Conservation (phyloP, 257 asterid species). For the Solanum medicagineum region DNA sequence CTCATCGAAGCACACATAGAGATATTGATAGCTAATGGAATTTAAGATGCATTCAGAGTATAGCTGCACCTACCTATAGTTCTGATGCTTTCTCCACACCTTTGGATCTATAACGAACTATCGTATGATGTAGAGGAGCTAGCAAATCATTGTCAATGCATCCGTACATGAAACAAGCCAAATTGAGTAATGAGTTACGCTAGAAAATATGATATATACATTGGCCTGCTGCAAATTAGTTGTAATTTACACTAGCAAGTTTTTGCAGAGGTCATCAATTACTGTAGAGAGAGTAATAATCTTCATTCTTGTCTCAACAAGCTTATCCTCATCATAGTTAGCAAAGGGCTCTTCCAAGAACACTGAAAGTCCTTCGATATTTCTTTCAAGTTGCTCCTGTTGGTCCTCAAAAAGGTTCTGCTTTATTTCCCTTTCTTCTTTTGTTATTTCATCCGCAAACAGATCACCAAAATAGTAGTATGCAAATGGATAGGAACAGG, state of each 20-base stretch:
- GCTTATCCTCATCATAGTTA: not conserved
- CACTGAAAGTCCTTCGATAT: slow-evolving; percentile 38
- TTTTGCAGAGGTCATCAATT: slow-evolving; percentile 24
- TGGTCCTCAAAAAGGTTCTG: slow-evolving; percentile 54
- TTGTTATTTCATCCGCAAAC: slow-evolving; percentile 18
- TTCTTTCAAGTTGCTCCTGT: slow-evolving; percentile 47
- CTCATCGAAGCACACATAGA: accelerated
- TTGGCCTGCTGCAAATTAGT: not conserved
- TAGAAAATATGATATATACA: not conserved
- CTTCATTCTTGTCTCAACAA: slow-evolving; percentile 13
- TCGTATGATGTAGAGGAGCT: slow-evolving; percentile 22
- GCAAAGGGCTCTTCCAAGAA: slow-evolving; percentile 28
- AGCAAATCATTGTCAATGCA: slow-evolving; percentile 43
- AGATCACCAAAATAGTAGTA: slow-evolving; percentile 46
- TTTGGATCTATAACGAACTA: slow-evolving; percentile 37
- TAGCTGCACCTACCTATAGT: not conserved
- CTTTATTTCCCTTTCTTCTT: slow-evolving; percentile 27
- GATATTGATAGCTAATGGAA: no score
- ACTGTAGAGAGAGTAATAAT: slow-evolving; percentile 14
- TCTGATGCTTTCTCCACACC: slow-evolving; percentile 44
- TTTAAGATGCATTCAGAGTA: not conserved
- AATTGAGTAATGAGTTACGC: not conserved
- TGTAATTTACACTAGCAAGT: not conserved
- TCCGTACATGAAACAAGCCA: slow-evolving; percentile 29
- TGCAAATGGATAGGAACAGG: slow-evolving; percentile 40